Evolutionary conservation across 495 filamentous ascomycete genomes (phyloP), one percentile per base, ranked within the genome.

Genomic region (Lophiostoma macrostomum): DNA sequence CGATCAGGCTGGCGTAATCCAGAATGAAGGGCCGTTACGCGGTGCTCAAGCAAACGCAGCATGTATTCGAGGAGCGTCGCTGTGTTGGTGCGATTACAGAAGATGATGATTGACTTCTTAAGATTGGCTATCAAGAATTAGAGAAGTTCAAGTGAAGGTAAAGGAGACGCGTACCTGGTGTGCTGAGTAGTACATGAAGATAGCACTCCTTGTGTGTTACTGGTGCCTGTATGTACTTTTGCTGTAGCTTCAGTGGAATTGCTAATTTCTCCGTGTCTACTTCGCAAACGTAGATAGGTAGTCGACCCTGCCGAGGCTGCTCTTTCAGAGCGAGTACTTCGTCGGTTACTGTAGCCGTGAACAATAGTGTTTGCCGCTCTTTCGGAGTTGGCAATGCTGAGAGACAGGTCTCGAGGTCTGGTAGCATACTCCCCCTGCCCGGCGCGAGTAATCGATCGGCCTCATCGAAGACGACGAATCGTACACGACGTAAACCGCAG

Each of bases 261-360:
- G 87, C 83, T 18, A 85, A 71, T 57, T 66, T 64, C 36, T 88
- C 81, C 20, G 84, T 86, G 64, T 90, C 85, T 53, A 95, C 84
- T 67, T 97, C 91, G 65, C 87, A 93, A 14, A 94, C 77, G 67
- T 88, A 94, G 51, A 91, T 79, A n/a, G 88, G 84, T 14, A 80
- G 82, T 49, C 85, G 83, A 23, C 78, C 77, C 2, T 76, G 69
- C 12, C 80, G 67, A n/a, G 77, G 77, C 64, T 86, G 76, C 23
- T 82, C 76, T 66, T 95, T 89, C 32, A 97, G 69, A 4, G 86
- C 84, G 30, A 84, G 81, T 7, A 98, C 88, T 71, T 97, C 91
- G n/a, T 86, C 81, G 0, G 94, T 97, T 20, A 97, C 77, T 3
- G 93, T 98, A 11, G 93, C 93, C 1, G 93, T 98, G 74, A 97